A percentile compares a stretch with the other conserved stretches of the same genome.
phyloP scores from a whole-genome alignment of 768 basidiomycete genomes.

The Mycena alexandri region DNA sequence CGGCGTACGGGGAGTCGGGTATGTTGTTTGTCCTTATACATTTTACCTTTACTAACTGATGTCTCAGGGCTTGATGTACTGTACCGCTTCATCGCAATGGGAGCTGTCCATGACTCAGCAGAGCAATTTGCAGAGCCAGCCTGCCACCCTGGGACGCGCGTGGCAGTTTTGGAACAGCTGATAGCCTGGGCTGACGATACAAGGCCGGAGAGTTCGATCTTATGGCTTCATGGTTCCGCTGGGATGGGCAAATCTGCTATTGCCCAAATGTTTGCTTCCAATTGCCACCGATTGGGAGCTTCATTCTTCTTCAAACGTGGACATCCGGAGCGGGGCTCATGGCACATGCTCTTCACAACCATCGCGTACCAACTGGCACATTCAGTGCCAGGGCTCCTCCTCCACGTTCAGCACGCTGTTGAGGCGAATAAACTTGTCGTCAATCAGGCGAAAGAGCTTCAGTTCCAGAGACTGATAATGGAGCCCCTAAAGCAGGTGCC shows the following conservation, averaged over 20 bases:
- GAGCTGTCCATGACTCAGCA: conserved; percentile 9
- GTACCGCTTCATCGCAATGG: conserved; percentile 7
- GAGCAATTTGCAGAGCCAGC: conserved; percentile 12
- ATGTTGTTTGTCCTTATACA: not conserved
- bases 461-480: conserved; percentile 35
- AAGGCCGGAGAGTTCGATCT: conserved; percentile 8
- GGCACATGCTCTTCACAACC: conserved; percentile 43
- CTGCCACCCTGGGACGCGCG: conserved; percentile 22
- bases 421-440: conserved; percentile 33
- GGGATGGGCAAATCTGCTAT: conserved; percentile 43
- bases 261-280: conserved; percentile 37
- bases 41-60: too few species aligned
- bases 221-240: conserved; percentile 41
- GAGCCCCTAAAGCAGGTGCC: conserved; percentile 22
- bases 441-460: conserved; percentile 13
- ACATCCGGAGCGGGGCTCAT: conserved; percentile 41
- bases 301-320: conserved; percentile 51
- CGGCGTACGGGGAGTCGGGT: not conserved
- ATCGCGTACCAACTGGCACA: conserved; percentile 43
- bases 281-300: conserved; percentile 41
- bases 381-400: conserved; percentile 20
- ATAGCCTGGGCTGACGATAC: not conserved
- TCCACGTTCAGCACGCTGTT: conserved; percentile 24
- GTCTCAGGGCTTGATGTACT: conserved; percentile 45
- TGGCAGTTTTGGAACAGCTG: not conserved